Base-by-base conservation (phyloP, 805 yeast genomes). In the Blastobotrys muscicola region DNA sequence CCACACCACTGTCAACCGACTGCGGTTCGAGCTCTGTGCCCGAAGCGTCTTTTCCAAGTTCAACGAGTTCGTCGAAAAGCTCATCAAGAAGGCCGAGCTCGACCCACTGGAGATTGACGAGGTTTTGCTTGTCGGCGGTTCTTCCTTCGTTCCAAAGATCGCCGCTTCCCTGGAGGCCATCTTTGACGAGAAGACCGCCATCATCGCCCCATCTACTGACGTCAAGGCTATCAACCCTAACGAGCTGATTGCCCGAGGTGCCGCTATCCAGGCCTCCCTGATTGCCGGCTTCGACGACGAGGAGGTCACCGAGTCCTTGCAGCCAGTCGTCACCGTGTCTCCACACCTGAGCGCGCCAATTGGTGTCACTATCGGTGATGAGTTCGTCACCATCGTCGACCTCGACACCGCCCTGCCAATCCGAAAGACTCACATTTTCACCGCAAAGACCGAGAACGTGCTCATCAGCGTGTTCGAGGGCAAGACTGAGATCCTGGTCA, bases 211-310 rank as follows among this genome's bases (percentile, higher is more conserved):
- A 52, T 68, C 82, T 31, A 42, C 54, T 20, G 90, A 85, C 62
- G 55, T 83, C 49, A 86, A 85, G 67, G 84, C 92, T 45, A 61
- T 80, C 49, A 77, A 85, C 67, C 97, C 98, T 48, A 80, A 85
- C 59, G 97, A 92, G 70, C 73, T 87, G 58, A 71, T 82, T 51
- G 80, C 94, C 51, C 81, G 94, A 60, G 98, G 98, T 68, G 94
- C 96, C 46, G 96, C 97, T 50, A 75, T 90, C 62, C 97, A 92
- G 74, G 98, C 96, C 41, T 78, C 94, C 33, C 60, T 78, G 48
- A 71, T 90, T 57, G 70, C 82, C 50, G 90, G 82, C 57, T 70
- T 78, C 46, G 94, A 85, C 57, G 92, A 82, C 58, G 86, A 76
- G 42, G 94, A 84, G 50, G 92, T 86, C 66, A 70, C 81, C 56